Base-by-base conservation (phyloP, 1,139 yeast genomes). In the Protomyces gravidus region DNA sequence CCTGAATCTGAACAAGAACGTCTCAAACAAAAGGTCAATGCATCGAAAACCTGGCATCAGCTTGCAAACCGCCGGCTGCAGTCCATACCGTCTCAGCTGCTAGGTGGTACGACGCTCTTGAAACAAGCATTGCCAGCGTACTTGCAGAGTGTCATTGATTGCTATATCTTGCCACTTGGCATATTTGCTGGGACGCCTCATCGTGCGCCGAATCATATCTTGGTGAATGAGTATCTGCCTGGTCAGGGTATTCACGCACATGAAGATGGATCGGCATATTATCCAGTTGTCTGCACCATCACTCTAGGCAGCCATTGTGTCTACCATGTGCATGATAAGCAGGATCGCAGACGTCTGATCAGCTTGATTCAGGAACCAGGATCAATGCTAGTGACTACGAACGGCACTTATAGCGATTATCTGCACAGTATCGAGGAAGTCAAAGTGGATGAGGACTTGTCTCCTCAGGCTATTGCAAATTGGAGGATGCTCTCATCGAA, bases 161-260 rank as follows among this genome's bases (percentile, higher is more conserved):
- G 49, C 4, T 51, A 55, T 4, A 50, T 63, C 56, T 26, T 33
- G 9, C 45, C 61, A 15, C 60, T 62, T 13, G 64, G 64, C 5
- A 47, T 63, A 45, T 63, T 64, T 61, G 26, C 11, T n/a, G 45
- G 39, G 7, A 27, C 57, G 19, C 63, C 64, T 6, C 65, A 63
- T 45, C 33, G 33, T 3, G 32, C 48, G 13, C 55, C 65, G 33
- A 63, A 63, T 50, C 65, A 63, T 36, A 59, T 63, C 25, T 50
- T 63, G 30, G 55, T 63, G 27, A 63, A 63, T 46, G 53, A 55
- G 50, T 63, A 63, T 40, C 59, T 40, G 50, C 65, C 65, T 3
- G 65, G 65, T 32, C 63, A 63, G 45, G 65, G 65, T 15, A 63
- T 63, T 58, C 50, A 61, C 56, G 64, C 65, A 0, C 65, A 63